Evolutionary conservation across 306 rosid genomes (phyloP).

Genomic region (Citrullus amarus): DNA sequence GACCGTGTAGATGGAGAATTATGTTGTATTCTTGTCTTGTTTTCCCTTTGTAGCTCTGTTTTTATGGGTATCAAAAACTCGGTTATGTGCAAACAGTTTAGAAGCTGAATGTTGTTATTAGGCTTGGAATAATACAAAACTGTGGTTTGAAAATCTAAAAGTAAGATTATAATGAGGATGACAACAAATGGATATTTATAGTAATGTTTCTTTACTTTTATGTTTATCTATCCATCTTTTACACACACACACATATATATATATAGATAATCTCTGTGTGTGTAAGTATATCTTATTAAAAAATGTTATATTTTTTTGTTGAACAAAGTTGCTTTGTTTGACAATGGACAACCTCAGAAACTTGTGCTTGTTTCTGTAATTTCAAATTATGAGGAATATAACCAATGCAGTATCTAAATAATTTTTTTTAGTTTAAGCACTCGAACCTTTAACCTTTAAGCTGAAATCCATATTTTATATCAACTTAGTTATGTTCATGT

Average conservation of each 20-base stretch:
- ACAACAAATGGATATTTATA: background rate
- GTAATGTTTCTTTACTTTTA: background rate
- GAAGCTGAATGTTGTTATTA: constrained; percentile 9
- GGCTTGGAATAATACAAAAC: constrained; percentile 8
- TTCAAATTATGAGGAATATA: background rate
- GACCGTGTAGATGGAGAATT: background rate
- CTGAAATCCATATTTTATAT: no score
- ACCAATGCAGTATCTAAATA: background rate
- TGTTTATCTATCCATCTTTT: background rate
- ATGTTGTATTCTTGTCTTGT: constrained; percentile 7
- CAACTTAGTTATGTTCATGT: no score
- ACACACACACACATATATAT: background rate
- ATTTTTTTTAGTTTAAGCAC: no score
- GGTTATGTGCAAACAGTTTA: background rate
- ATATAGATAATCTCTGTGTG: no score
- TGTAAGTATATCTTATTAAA: no score
- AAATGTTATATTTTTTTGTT: background rate
- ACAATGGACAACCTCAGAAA: background rate
- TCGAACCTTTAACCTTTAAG: no score
- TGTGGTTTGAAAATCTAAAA: background rate
- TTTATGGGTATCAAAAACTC: background rate
- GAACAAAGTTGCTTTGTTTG: background rate
- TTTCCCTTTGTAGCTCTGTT: background rate
- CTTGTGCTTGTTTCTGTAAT: background rate
- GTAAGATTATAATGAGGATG: background rate